Evolutionary conservation across 495 filamentous ascomycete species (phyloP), one percentile per base, ranked within the genome.

Genomic region (Tuber microsphaerosporum): DNA sequence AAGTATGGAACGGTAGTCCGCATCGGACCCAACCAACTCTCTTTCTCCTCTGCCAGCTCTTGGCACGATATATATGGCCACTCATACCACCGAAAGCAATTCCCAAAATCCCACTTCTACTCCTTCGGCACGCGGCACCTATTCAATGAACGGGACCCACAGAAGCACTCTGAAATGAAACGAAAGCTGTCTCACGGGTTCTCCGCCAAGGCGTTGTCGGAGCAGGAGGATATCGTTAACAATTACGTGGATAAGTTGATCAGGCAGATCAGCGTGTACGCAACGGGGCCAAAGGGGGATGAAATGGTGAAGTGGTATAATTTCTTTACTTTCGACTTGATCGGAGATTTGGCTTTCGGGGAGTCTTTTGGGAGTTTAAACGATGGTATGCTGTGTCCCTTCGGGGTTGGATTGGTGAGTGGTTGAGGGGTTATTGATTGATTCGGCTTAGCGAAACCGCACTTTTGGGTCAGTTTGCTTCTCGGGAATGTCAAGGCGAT

Each of bases 61-160:
- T 92, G 90, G 84, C 86, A 87, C 19, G 81, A 87, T 74, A 89
- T 92, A 76, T 92, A 92, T 78, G 89, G 89, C 44, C 89, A 79
- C 31, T 69, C 76, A 14, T 69, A 46, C 4, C 73, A 76, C 1
- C 76, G 76, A 6, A 70, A 81, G 46, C 71, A 75, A 6, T 84
- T 83, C 65, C 76, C 83, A 46, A 85, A 85, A 71, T 78, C 77
- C 42, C 72, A 76, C 14, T 70, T 81, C 42, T 85, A 85, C 48
- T 73, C 82, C 5, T 77, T 73, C 9, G 79, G 76, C 6, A 17
- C 73, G 14, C 46, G 70, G 26, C 75, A 61, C 71, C 82, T 84
- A 46, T 69, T 83, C 26, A 77, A 31, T 42, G 68, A 69, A 17
- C 79, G 73, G 5, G 81, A 80, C 26, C 81, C 76, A 20, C 81